These are phyloP conservation scores for Durio zibethinus DNA, from an alignment of 345 rosid species.

Conservation along the genomic window DNA sequence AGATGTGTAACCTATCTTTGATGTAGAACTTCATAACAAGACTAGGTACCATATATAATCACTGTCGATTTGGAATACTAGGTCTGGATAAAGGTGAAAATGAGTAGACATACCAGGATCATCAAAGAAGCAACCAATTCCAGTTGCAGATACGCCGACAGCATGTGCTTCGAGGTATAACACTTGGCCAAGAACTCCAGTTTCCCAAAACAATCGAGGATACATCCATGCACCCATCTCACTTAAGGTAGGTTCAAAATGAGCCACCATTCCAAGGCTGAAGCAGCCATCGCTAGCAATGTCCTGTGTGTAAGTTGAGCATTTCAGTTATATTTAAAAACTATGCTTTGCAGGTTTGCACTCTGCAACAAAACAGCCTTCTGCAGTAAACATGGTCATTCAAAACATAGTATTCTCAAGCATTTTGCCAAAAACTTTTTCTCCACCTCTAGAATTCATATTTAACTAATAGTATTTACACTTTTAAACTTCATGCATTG, in stretches of 20 bases:
- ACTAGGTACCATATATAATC: neutral
- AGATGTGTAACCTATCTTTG: neutral
- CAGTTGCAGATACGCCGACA: constrained; percentile 83
- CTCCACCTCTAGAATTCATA: neutral
- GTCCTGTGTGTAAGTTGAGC: constrained; percentile 43
- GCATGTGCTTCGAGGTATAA: constrained; percentile 92
- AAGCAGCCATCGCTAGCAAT: constrained; percentile 92
- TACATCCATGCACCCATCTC: constrained; percentile 78
- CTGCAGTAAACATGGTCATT: neutral
- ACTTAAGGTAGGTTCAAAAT: constrained; percentile 52
- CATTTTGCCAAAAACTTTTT: neutral
- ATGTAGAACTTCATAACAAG: neutral
- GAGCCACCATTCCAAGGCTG: constrained; percentile 90
- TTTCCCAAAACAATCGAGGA: constrained; percentile 88
- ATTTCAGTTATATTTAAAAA: constrained; percentile 10
- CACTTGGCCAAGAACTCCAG: constrained; percentile 86
- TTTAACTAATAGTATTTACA: neutral
- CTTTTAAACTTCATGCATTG: neutral
- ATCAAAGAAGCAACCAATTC: constrained; percentile 90
- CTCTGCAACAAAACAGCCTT: neutral
- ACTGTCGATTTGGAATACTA: neutral
- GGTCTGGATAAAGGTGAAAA: neutral
- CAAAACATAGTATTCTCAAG: constrained; percentile 6
- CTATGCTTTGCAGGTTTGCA: neutral
- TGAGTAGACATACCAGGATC: constrained; percentile 55